These are phyloP conservation scores for Avicennia marina DNA, from an alignment of 257 asterid genomes.

Conservation along the genomic window DNA sequence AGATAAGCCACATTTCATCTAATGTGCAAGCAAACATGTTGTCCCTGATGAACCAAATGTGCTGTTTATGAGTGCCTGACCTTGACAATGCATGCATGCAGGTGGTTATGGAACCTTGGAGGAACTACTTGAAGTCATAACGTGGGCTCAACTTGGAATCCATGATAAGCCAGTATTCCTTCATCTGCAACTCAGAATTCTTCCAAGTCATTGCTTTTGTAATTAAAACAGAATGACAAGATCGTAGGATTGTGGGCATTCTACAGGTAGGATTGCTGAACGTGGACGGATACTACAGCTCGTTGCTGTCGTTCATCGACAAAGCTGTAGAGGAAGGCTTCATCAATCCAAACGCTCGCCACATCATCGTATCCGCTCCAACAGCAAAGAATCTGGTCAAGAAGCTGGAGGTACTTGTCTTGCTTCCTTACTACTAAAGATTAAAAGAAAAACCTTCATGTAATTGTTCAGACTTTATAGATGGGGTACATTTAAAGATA, in stretches of 20 bases:
- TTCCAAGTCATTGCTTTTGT: too few species aligned
- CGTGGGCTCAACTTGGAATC: constrained; percentile 99
- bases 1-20: too few species aligned
- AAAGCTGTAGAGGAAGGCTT: constrained; percentile 96
- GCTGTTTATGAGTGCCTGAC: neutral
- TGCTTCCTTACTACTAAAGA: too few species aligned
- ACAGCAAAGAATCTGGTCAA: constrained; percentile 74
- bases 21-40: too few species aligned
- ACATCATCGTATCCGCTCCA: constrained; percentile 89
- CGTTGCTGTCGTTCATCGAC: constrained; percentile 69
- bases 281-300: constrained; percentile 87
- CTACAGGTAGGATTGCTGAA: constrained; percentile 87
- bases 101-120: constrained; percentile 99
- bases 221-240: too few species aligned
- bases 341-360: constrained; percentile 79
- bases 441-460: neutral
- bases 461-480: neutral
- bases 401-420: constrained; percentile 69
- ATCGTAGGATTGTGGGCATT: neutral
- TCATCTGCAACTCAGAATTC: too few species aligned
- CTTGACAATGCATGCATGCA: constrained; percentile 21
- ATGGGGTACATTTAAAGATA: neutral
- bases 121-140: constrained; percentile 93
- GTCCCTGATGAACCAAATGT: too few species aligned
- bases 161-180: constrained; percentile 87